Percentiles rank a stretch among this genome's conserved stretches.
Evolutionary conservation across 305 asterid species (phyloP).

Genomic region (Fraxinus velutina): DNA sequence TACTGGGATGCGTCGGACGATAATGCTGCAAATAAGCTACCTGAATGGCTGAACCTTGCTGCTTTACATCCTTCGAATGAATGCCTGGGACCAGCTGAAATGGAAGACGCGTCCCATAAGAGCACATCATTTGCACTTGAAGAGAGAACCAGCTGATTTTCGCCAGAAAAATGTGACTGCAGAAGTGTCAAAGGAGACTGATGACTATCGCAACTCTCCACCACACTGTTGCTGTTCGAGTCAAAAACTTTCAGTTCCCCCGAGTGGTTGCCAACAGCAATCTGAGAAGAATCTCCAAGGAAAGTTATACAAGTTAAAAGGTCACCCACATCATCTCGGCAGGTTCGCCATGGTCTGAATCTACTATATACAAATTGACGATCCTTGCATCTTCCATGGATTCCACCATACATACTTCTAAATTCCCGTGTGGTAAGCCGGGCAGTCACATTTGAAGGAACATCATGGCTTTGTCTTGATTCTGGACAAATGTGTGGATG

Average conservation of each 20-base stretch:
- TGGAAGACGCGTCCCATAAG: slow-evolving; percentile 72
- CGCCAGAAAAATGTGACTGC: slow-evolving; percentile 68
- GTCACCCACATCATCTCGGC: slow-evolving; percentile 71
- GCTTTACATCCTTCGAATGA: slow-evolving; percentile 86
- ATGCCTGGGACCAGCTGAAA: slow-evolving; percentile 82
- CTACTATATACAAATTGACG: slow-evolving; percentile 91
- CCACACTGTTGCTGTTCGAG: slow-evolving; percentile 61
- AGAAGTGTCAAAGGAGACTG: slow-evolving; percentile 76
- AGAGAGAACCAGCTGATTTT: slow-evolving; percentile 64
- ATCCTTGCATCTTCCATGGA: slow-evolving; percentile 84
- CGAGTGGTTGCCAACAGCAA: slow-evolving; percentile 79
- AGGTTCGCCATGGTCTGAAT: slow-evolving; percentile 97
- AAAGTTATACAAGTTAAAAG: slow-evolving; percentile 75
- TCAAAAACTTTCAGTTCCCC: slow-evolving; percentile 90
- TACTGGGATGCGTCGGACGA: slow-evolving; percentile 57
- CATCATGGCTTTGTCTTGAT: slow-evolving; percentile 82
- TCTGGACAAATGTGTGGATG: slow-evolving; percentile 98
- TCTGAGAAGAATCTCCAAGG: slow-evolving; percentile 77
- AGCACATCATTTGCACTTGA: slow-evolving; percentile 83
- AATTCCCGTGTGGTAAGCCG: slow-evolving; percentile 86
- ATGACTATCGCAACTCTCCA: slow-evolving; percentile 80
- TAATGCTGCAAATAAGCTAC: slow-evolving; percentile 67
- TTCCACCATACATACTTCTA: slow-evolving; percentile 70
- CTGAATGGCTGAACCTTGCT: slow-evolving; percentile 77
- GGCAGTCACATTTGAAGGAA: slow-evolving; percentile 88